Percentiles rank a stretch among this genome's conserved stretches.
Conservation (phyloP, 2,329 filamentous ascomycete genomes). For the Atkinsonella hypoxylon region DNA sequence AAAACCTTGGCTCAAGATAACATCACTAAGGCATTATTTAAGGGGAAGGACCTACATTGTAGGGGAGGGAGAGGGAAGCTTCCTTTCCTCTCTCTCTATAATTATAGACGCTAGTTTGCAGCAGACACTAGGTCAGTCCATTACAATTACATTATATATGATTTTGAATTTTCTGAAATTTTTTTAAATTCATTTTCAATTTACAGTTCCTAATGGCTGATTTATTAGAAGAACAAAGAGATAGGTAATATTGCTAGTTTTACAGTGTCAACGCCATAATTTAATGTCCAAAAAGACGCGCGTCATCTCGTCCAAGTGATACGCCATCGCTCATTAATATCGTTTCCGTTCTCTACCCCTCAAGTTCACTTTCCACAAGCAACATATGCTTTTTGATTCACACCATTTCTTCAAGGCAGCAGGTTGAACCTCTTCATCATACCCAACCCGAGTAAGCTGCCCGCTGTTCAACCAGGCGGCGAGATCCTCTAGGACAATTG, state of each 20-base stretch:
- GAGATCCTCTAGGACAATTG: slow-evolving; percentile 78
- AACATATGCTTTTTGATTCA: slow-evolving; percentile 75
- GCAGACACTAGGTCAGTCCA: too few species aligned
- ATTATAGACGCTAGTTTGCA: too few species aligned
- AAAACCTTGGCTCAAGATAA: too few species aligned
- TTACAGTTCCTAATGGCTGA: too few species aligned
- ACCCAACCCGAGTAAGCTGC: slow-evolving; percentile 48
- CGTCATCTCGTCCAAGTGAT: neutral
- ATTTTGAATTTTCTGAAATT: too few species aligned
- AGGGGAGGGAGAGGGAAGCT: too few species aligned
- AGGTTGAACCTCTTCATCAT: slow-evolving; percentile 51
- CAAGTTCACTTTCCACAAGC: slow-evolving; percentile 53
- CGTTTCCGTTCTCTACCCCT: slow-evolving; percentile 40
- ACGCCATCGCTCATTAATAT: neutral
- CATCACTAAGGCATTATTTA: too few species aligned
- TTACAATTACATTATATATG: too few species aligned
- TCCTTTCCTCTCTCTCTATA: too few species aligned
- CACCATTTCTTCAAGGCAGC: slow-evolving; percentile 79
- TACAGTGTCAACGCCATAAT: neutral
- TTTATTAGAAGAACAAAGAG: too few species aligned
- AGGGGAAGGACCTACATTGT: too few species aligned
- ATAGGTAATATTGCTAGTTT: neutral
- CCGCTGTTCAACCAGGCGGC: slow-evolving; percentile 71
- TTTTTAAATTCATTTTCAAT: too few species aligned
- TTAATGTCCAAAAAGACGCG: neutral